Base-by-base conservation (phyloP, 1,139 yeast species). In the Lipomyces yarrowii region DNA sequence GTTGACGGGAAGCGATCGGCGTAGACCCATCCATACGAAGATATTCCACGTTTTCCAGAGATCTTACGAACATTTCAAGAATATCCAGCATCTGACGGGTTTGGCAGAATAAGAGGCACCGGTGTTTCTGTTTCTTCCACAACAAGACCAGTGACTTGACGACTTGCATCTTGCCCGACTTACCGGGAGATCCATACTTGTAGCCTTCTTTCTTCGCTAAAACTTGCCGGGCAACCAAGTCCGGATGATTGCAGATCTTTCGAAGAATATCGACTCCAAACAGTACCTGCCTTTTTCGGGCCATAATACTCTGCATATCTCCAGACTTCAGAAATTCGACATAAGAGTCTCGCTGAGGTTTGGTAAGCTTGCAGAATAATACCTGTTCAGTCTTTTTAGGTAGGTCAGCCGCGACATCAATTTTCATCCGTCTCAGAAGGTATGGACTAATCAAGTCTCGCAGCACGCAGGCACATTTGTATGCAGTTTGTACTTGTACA, bases 211-310 rank as follows among this genome's bases (percentile, higher is more conserved):
- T 80, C 23, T 80, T 76, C 71, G 79, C 74, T 46, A 82, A 75
- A 5, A 77, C 75, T 8, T 87, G 87, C 13, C 87, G 79, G 63
- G 87, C 87, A 0, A 91, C 87, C 67, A 94, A 79, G 76, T 96
- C 98, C 0, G 99, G 99, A 78, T 96, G 99, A 76, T 94, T 94
- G 76, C 99, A 96, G 2, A 94, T 91, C 74, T 94, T 94, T 67
- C 99, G 82, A 64, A 94, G 77, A 42, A 91, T 85, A 75, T 94
- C 98, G 54, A 94, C 96, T 0, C 99, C 99, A 82, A 84, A 90
- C 51, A 94, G 79, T 30, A 92, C 91, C 71, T 92, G 92, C 63
- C 96, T 77, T 73, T 84, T 88, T 0, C 98, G 98, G 56, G 84
- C 83, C 64, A 89, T 77, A 54, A 92, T 91, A 26, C 92, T 86